Evolutionary conservation across 108 stramenopile species (phyloP).

Genomic region (Conticribra guillardii): DNA sequence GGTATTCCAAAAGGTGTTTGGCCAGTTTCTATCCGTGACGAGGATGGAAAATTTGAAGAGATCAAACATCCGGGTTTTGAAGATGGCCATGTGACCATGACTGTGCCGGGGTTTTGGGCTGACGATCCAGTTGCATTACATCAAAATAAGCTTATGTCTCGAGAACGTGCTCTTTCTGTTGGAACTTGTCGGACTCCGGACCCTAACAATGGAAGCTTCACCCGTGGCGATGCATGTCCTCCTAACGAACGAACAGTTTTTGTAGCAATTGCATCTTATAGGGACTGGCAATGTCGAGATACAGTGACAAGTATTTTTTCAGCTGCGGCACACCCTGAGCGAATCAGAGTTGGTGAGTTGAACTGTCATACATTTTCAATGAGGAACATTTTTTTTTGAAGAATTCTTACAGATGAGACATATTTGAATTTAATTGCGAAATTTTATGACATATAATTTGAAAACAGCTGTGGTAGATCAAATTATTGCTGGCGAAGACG

Average conservation of each 20-base stretch:
- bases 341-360: slow-evolving; percentile 56
- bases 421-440: neutral
- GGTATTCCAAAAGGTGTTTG: slow-evolving; percentile 46
- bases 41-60: slow-evolving; percentile 50
- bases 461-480: slow-evolving; percentile 55
- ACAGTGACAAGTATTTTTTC: slow-evolving; percentile 73
- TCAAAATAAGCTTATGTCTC: slow-evolving; percentile 50
- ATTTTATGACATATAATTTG: too few species aligned
- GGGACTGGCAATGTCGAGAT: slow-evolving; percentile 55
- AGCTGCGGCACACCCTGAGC: slow-evolving; percentile 66
- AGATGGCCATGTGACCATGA: slow-evolving; percentile 38
- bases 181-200: slow-evolving; percentile 49
- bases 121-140: slow-evolving; percentile 52
- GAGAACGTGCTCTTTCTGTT: slow-evolving; percentile 50
- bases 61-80: slow-evolving; percentile 50
- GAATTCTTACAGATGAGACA: neutral
- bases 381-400: neutral
- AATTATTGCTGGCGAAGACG: slow-evolving; percentile 48
- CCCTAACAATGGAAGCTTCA: slow-evolving; percentile 26
- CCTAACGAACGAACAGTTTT: slow-evolving; percentile 44
- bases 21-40: slow-evolving; percentile 51
- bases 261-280: slow-evolving; percentile 57
- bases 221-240: slow-evolving; percentile 48
- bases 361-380: neutral
- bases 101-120: slow-evolving; percentile 50